These are phyloP conservation scores for Pyracantha coccinea DNA, from an alignment of 331 rosid species.

Conservation along the genomic window DNA sequence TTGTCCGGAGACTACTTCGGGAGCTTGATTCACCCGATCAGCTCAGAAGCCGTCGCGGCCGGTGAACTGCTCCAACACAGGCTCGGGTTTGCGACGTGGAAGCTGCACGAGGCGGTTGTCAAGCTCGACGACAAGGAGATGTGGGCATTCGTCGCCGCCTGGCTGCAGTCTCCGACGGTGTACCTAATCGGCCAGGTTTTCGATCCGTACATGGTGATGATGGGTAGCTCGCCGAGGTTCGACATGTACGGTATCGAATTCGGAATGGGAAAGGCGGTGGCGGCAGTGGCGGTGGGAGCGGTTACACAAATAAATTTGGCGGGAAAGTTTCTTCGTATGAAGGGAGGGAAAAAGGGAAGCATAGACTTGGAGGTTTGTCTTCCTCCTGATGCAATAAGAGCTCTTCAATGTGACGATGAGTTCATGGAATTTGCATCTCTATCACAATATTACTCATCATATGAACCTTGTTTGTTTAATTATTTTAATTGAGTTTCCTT, in stretches of 20 bases:
- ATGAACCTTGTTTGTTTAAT: no score
- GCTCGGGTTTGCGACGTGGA: conserved; percentile 73
- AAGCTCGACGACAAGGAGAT: conserved; percentile 12
- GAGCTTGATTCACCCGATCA: conserved; percentile 8
- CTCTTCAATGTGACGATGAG: conserved; percentile 38
- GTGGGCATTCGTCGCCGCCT: not conserved
- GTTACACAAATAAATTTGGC: conserved; percentile 39
- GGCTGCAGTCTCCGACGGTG: conserved; percentile 32
- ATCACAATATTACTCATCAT: no score
- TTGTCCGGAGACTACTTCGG: conserved; percentile 47
- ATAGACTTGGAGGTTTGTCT: conserved; percentile 59
- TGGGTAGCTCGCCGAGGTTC: conserved; percentile 69
- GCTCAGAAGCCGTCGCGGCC: conserved; percentile 17
- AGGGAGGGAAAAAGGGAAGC: conserved; percentile 54
- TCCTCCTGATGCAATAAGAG: conserved; percentile 23
- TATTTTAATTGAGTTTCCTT: no score
- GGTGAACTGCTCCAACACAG: conserved; percentile 47
- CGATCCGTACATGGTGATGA: conserved; percentile 26
- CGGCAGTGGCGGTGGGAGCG: conserved; percentile 38
- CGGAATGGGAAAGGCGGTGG: conserved; percentile 54
- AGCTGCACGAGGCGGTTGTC: conserved; percentile 32
- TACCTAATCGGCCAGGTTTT: not conserved
- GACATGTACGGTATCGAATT: conserved; percentile 55
- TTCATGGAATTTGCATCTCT: conserved; percentile 30
- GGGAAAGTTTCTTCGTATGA: conserved; percentile 49